Conservation (phyloP, 371 early-diverging fungal genomes). For the Mortierella sp. region DNA sequence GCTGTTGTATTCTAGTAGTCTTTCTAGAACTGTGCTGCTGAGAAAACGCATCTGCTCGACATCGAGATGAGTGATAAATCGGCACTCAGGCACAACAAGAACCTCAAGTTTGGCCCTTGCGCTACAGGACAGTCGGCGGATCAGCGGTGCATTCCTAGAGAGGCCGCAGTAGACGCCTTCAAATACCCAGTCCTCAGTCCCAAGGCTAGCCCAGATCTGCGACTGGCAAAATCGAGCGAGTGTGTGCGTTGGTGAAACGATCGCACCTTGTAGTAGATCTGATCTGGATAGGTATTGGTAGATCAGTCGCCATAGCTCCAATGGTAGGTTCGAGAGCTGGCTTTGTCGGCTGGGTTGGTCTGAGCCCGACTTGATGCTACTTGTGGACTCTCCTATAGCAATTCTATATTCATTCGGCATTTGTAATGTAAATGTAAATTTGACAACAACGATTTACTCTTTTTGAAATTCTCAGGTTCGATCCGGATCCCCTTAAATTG, state of each 20-base stretch:
- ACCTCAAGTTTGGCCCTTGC: conserved; percentile 15
- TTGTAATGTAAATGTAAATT: too few species aligned
- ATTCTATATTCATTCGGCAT: too few species aligned
- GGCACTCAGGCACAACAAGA: conserved; percentile 12
- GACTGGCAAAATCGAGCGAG: conserved; percentile 38
- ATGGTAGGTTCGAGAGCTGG: conserved; percentile 17
- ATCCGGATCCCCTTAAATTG: too few species aligned
- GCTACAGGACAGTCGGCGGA: conserved; percentile 24
- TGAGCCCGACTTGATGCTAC: too few species aligned
- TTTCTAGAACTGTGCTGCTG: conserved; percentile 22
- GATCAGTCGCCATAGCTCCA: conserved; percentile 32
- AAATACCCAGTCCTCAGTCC: conserved; percentile 35
- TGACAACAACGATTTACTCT: too few species aligned
- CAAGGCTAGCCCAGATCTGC: conserved; percentile 32
- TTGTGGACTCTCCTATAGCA: too few species aligned
- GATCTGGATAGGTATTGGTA: conserved; percentile 23
- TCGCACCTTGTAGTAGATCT: conserved; percentile 28
- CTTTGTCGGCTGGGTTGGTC: too few species aligned
- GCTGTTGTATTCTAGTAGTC: conserved; percentile 22
- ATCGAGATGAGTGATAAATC: conserved; percentile 32
- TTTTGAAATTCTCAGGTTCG: too few species aligned
- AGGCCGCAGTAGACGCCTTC: conserved; percentile 30
- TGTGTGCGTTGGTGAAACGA: conserved; percentile 18
- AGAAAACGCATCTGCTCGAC: conserved; percentile 31
- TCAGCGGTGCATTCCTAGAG: conserved; percentile 11